A percentile compares a stretch with the other conserved stretches of the same genome.
These are phyloP conservation scores for Stipa capillata DNA, from an alignment of 176 grass and related monocot species.

Conservation along the genomic window DNA sequence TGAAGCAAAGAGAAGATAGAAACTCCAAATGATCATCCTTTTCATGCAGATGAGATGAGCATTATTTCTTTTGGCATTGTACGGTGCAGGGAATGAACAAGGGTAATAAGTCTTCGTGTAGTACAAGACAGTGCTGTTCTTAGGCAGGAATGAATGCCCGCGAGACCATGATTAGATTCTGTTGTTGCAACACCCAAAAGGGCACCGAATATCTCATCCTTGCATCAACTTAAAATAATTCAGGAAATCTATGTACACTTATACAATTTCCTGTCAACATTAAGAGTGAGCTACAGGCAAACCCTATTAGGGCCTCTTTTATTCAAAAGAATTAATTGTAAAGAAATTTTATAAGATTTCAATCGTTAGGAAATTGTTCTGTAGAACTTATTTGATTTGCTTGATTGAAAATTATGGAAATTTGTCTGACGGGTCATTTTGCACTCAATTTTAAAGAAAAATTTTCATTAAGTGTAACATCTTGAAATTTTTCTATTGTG, in stretches of 20 bases:
- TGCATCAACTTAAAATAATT: background rate
- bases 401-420: no score
- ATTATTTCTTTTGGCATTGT: background rate
- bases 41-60: background rate
- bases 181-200: background rate
- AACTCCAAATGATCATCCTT: background rate
- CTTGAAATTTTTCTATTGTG: no score
- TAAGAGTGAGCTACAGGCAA: background rate
- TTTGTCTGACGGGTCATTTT: no score
- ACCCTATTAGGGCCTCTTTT: no score
- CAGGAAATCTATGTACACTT: background rate
- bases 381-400: no score
- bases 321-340: no score
- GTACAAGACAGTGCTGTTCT: slow-evolving; percentile 1
- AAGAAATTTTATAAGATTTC: no score
- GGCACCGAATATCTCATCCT: background rate
- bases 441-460: no score
- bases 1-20: background rate
- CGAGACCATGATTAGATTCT: background rate
- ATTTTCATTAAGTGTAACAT: no score
- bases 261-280: background rate
- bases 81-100: background rate
- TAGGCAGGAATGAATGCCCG: no score
- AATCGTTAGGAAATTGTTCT: no score
- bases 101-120: background rate